phyloP scores from a whole-genome alignment of 2,329 filamentous ascomycete genomes.

The Samsoniella hepiali region DNA sequence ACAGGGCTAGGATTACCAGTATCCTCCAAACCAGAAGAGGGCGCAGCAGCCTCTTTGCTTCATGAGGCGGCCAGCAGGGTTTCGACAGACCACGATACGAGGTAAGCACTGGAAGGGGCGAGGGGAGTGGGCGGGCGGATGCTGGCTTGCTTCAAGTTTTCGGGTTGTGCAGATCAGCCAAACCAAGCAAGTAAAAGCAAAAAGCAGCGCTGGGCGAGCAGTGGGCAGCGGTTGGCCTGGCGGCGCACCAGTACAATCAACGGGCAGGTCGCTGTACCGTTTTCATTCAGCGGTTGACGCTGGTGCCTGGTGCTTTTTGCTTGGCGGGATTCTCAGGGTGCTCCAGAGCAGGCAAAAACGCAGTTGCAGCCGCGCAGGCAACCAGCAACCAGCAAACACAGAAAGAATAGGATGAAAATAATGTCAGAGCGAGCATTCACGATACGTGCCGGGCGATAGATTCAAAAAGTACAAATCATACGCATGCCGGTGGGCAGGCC shows the following conservation, averaged over 20 bases:
- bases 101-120: not conserved
- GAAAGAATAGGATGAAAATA: not conserved
- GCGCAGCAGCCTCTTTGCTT: constrained; percentile 9
- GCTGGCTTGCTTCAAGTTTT: not conserved
- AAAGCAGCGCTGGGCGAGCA: too few species aligned
- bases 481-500: not conserved
- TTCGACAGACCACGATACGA: not conserved
- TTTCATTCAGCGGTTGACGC: too few species aligned
- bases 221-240: not conserved
- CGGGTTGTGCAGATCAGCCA: not conserved
- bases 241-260: not conserved
- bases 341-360: not conserved
- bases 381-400: not conserved
- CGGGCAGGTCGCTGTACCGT: too few species aligned
- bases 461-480: not conserved
- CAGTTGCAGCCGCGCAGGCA: too few species aligned
- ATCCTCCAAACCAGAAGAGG: constrained; percentile 3
- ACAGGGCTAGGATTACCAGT: not conserved
- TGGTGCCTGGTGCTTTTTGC: too few species aligned
- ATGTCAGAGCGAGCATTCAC: not conserved
- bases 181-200: not conserved
- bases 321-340: too few species aligned
- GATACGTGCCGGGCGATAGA: not conserved
- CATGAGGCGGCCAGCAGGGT: constrained; percentile 2
- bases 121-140: not conserved